phyloP scores from a whole-genome alignment of 305 asterid species.

The Salvia sclarea region DNA sequence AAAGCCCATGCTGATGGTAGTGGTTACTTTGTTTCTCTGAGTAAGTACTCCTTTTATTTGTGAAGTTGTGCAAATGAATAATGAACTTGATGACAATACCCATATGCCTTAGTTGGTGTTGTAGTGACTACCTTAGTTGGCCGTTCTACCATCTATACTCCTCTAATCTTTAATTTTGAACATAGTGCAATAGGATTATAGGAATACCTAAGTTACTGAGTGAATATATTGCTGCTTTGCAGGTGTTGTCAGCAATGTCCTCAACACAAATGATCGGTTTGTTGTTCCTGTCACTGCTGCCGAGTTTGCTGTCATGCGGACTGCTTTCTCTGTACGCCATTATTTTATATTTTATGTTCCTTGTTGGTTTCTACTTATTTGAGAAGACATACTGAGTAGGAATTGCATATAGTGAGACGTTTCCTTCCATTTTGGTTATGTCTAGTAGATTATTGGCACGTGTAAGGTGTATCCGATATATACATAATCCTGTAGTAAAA shows the following conservation, averaged over 20 bases:
- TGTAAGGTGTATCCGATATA: too few relatives aligned
- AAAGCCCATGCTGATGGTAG: conserved; percentile 73
- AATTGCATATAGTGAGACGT: background rate
- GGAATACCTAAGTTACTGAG: background rate
- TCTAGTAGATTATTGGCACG: conserved; percentile 4
- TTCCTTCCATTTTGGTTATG: conserved; percentile 14
- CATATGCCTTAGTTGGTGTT: background rate
- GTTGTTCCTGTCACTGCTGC: conserved; percentile 81
- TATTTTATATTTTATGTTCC: conserved; percentile 10
- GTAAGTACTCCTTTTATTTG: conserved; percentile 49
- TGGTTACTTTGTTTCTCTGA: conserved; percentile 76
- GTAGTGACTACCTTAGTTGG: background rate
- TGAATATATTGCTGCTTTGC: conserved; percentile 35
- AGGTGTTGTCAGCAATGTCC: conserved; percentile 77
- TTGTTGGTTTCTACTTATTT: conserved; percentile 16
- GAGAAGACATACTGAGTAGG: background rate
- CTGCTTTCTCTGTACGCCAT: conserved; percentile 71
- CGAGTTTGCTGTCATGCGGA: conserved; percentile 86
- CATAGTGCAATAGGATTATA: background rate
- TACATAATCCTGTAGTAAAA: background rate
- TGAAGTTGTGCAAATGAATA: conserved; percentile 18
- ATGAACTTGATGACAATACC: background rate
- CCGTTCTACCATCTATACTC: background rate
- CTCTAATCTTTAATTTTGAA: background rate
- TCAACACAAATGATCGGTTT: conserved; percentile 66